phyloP scores from a whole-genome alignment of 768 basidiomycete species.

The Tylopilus felleus region DNA sequence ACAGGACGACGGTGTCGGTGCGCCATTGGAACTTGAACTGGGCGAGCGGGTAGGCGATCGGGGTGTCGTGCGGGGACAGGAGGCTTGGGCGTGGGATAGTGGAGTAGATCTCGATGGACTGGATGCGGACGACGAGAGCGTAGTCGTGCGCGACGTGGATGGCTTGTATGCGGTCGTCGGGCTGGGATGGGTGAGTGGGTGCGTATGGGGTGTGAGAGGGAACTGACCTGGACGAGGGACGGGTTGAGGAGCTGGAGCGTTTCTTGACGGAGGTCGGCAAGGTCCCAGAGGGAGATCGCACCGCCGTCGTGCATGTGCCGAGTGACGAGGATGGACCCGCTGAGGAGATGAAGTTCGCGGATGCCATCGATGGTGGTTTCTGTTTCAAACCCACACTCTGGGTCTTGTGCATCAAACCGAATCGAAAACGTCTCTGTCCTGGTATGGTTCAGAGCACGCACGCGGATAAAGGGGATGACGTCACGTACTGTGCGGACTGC shows the following conservation, averaged over 20 bases:
- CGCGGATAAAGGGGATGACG: no score
- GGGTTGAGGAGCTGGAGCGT: constrained; percentile 37
- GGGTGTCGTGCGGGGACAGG: constrained; percentile 11
- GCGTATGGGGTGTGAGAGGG: neutral
- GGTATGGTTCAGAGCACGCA: no score
- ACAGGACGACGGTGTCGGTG: constrained; percentile 49
- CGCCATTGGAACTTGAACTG: constrained; percentile 52
- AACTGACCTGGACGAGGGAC: constrained; percentile 33
- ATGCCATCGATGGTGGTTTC: constrained; percentile 31
- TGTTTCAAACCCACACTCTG: constrained; percentile 37
- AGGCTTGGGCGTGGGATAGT: constrained; percentile 25
- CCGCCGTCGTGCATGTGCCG: constrained; percentile 26
- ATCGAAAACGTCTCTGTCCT: constrained; percentile 46
- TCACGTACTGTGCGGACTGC: constrained; percentile 39
- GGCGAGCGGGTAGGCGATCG: constrained; percentile 42
- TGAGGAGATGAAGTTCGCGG: constrained; percentile 35
- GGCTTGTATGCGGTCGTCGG: constrained; percentile 41
- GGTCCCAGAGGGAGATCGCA: constrained; percentile 37
- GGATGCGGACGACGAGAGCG: constrained; percentile 43
- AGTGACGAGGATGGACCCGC: constrained; percentile 38
- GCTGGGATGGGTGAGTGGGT: constrained; percentile 1
- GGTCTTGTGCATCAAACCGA: constrained; percentile 33
- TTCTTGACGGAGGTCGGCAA: constrained; percentile 28
- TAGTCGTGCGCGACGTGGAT: constrained; percentile 42
- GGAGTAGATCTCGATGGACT: constrained; percentile 43